Base-by-base conservation (phyloP, 305 asterid species). In the Coffea humblotiana region DNA sequence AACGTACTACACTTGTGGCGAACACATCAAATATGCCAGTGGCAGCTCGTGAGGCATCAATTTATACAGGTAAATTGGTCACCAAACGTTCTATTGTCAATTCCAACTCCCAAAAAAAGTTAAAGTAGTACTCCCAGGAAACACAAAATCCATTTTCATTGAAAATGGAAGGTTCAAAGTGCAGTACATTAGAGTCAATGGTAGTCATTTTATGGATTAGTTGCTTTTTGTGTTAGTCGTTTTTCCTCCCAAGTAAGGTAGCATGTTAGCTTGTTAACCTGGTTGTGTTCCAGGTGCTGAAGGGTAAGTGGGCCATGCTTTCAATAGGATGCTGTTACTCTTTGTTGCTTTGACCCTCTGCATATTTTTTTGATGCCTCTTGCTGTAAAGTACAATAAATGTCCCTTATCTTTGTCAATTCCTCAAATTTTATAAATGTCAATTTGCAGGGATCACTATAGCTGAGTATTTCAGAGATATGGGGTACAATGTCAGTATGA, bases 21-120 rank as follows among this genome's bases (percentile, higher is more conserved):
- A 96, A 96, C 88, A 96, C 99, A 85, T 96, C 99, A 78, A 96
- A 96, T 80, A 96, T 96, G 99, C 99, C 98, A 0, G 99, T 96
- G 92, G 99, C 99, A 88, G 99, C 99, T 84, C 97, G 98, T 80
- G 99, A 96, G 89, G 99, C 99, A 80, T 96, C 99, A 74, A 96
- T 96, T 78, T 96, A 96, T 90, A 96, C 99, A 66, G 99, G 99
- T 96, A 76, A 83, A 27, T 75, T 74, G 25, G 75, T 78, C 77
- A 16, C 47, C 65, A 43, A 37, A 49, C 74, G 79, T 81, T 60
- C 76, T 81, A 8, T 61, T 40, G 48, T 66, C 15, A 64, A 40
- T 29, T 58, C 37, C 66, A 67, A 51, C 67, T 68, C 74, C 51
- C 37, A 47, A 45, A 9, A 8, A 27, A 37, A 6, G 32, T 23